These are phyloP conservation scores for Sechiopsis laciniata DNA, from an alignment of 306 rosid genomes.

Conservation along the genomic window DNA sequence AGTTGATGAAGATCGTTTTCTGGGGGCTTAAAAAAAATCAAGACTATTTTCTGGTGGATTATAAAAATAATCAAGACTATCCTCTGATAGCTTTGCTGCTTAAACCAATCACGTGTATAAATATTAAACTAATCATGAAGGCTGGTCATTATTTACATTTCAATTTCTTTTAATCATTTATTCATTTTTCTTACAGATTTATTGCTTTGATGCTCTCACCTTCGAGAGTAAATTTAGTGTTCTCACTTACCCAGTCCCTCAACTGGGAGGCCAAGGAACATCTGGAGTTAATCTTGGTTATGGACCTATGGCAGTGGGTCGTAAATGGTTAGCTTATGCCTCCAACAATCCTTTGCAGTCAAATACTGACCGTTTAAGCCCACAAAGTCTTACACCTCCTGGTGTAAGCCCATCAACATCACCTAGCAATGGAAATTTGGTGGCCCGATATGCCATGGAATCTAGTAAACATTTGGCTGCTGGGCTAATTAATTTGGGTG, in stretches of 20 bases:
- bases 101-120: neutral
- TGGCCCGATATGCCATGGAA: slow-evolving; percentile 97
- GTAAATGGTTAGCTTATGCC: slow-evolving; percentile 93
- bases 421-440: slow-evolving; percentile 74
- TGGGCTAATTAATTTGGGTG: slow-evolving; percentile 77
- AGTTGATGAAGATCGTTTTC: slow-evolving; percentile 14
- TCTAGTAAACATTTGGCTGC: slow-evolving; percentile 93
- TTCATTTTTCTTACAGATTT: slow-evolving; percentile 55
- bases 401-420: slow-evolving; percentile 91
- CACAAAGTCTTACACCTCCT: slow-evolving; percentile 85
- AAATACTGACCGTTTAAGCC: slow-evolving; percentile 71
- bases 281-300: slow-evolving; percentile 80
- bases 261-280: slow-evolving; percentile 83
- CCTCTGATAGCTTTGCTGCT: neutral
- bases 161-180: slow-evolving; percentile 18
- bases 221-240: slow-evolving; percentile 91
- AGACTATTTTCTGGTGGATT: slow-evolving; percentile 1
- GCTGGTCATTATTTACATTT: slow-evolving; percentile 18
- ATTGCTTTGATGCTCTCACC: slow-evolving; percentile 93
- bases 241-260: slow-evolving; percentile 91
- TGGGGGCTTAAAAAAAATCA: neutral
- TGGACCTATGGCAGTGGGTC: slow-evolving; percentile 97
- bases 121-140: slow-evolving; percentile 22
- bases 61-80: neutral
- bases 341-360: slow-evolving; percentile 68